phyloP scores from a whole-genome alignment of 2,329 filamentous ascomycete species.

The Orbilia ellipsospora region DNA sequence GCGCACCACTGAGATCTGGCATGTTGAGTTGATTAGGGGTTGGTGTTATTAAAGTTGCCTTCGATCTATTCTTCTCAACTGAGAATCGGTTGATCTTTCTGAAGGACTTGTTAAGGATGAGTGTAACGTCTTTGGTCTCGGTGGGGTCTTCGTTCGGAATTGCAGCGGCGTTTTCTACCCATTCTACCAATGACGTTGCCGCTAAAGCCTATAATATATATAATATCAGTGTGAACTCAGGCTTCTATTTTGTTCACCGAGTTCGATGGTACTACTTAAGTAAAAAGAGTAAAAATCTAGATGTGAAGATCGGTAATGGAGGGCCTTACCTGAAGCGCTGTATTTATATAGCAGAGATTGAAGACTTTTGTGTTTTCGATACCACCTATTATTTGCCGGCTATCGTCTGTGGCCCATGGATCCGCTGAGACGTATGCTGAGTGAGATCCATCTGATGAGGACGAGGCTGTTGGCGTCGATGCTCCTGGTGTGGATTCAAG shows the following conservation, averaged over 20 bases:
- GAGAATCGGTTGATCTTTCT: constrained; percentile 19
- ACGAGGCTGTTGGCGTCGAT: too few relatives aligned
- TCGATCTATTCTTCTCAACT: neutral
- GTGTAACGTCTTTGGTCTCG: neutral
- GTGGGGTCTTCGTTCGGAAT: neutral
- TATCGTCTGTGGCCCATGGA: neutral
- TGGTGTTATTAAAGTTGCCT: constrained; percentile 5
- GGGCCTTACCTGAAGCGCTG: constrained; percentile 1
- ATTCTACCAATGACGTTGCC: constrained; percentile 21
- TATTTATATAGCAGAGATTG: constrained; percentile 33
- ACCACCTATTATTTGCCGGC: constrained; percentile 28
- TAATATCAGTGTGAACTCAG: neutral
- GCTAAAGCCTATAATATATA: constrained; percentile 19
- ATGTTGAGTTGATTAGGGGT: neutral
- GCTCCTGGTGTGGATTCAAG: too few relatives aligned
- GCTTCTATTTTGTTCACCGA: neutral
- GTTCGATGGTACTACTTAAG: too few relatives aligned
- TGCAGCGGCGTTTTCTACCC: neutral
- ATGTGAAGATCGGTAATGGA: neutral
- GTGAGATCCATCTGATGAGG: too few relatives aligned
- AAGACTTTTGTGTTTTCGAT: neutral
- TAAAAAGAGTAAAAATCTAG: too few relatives aligned
- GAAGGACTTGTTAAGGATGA: constrained; percentile 2
- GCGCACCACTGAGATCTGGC: constrained; percentile 1
- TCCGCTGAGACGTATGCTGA: constrained; percentile 1